A percentile compares a stretch with the other conserved stretches of the same genome.
phyloP scores from a whole-genome alignment of 73 alveolate species.

The Chromera velia region DNA sequence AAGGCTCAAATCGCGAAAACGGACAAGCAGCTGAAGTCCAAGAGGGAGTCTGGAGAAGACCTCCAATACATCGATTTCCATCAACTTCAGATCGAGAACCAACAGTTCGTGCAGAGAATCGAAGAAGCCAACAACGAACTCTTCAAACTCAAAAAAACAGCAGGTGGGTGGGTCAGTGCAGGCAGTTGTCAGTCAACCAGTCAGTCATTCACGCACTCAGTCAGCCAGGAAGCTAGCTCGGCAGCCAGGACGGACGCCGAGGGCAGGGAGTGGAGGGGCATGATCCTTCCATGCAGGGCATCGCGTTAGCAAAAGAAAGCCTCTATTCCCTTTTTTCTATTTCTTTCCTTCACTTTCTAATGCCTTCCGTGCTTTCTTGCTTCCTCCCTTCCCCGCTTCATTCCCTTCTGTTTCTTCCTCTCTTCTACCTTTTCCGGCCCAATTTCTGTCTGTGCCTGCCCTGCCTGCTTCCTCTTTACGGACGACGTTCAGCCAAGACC shows the following conservation, averaged over 20 bases:
- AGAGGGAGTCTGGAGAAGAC: constrained; percentile 82
- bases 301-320: no score
- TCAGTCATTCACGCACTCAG: not conserved
- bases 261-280: not conserved
- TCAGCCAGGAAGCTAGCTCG: not conserved
- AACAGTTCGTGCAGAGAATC: constrained; percentile 73
- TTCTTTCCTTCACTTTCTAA: no score
- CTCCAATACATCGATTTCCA: constrained; percentile 82
- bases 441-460: not conserved
- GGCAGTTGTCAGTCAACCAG: constrained; percentile 28
- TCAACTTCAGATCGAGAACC: constrained; percentile 80
- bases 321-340: no score
- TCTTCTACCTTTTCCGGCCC: not conserved
- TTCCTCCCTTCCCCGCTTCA: not conserved
- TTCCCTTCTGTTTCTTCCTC: not conserved
- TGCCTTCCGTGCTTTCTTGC: not conserved
- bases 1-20: constrained; percentile 69
- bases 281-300: no score
- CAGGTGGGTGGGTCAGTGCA: constrained; percentile 70
- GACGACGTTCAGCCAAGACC: not conserved
- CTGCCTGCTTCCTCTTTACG: not conserved
- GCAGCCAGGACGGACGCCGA: not conserved
- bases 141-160: constrained; percentile 67
- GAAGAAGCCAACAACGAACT: constrained; percentile 79
- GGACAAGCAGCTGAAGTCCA: constrained; percentile 71